These are phyloP conservation scores for Pseudocercospora musae DNA, from an alignment of 2,329 filamentous ascomycete species.

Conservation along the genomic window DNA sequence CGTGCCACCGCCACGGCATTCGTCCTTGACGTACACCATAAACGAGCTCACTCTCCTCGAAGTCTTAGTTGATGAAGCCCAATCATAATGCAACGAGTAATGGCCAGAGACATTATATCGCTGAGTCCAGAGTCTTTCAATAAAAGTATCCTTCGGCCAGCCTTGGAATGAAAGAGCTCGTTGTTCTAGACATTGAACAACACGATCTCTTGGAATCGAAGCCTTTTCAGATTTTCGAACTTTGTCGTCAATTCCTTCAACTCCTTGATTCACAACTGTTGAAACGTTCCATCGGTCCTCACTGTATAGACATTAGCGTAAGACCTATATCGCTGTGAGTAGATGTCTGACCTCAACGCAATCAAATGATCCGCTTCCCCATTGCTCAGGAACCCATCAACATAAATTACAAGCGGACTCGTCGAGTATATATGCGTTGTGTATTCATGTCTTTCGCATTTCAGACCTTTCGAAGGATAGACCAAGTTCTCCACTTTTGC, in stretches of 20 bases:
- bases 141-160: conserved; percentile 56
- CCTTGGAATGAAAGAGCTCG: conserved; percentile 59
- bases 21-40: conserved; percentile 58
- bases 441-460: conserved; percentile 40
- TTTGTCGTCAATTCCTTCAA: conserved; percentile 45
- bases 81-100: conserved; percentile 60
- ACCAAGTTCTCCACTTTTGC: conserved; percentile 40
- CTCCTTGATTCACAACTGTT: conserved; percentile 52
- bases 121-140: conserved; percentile 61
- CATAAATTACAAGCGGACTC: conserved; percentile 57
- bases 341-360: conserved; percentile 55
- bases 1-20: conserved; percentile 58
- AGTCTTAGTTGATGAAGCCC: conserved; percentile 40
- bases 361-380: conserved; percentile 34
- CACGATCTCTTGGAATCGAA: conserved; percentile 45
- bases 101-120: conserved; percentile 57
- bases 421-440: conserved; percentile 50
- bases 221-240: conserved; percentile 55
- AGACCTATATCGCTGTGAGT: too few relatives aligned
- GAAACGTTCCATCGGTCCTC: conserved; percentile 52
- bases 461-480: conserved; percentile 39
- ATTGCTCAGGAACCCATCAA: conserved; percentile 35
- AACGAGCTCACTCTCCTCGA: conserved; percentile 52
- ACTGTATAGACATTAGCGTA: too few relatives aligned
- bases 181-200: conserved; percentile 57